Evolutionary conservation across 164 flowering plant genomes (phyloP).

Genomic region (Aristolochia fimbriata): DNA sequence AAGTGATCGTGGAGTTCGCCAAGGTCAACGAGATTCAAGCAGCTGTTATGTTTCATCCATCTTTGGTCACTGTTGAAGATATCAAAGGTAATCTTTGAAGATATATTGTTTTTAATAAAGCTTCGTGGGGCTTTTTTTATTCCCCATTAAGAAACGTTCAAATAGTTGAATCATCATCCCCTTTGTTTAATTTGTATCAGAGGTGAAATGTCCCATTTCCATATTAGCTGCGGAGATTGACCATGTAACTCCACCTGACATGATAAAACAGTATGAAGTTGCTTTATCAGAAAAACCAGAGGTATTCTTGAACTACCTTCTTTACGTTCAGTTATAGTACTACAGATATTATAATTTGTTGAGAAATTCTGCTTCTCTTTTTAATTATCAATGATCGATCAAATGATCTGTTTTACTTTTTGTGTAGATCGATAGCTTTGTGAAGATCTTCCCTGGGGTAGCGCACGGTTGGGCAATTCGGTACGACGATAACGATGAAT

Average conservation of each 20-base stretch:
- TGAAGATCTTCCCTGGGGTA: no score
- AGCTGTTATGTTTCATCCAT: constrained; percentile 64
- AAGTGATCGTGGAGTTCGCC: constrained; percentile 51
- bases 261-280: constrained; percentile 58
- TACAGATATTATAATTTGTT: no score
- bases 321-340: no score
- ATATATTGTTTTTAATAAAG: neutral
- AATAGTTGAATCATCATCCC: no score
- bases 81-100: constrained; percentile 33
- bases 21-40: constrained; percentile 43
- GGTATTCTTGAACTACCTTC: no score
- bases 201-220: constrained; percentile 47
- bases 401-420: neutral
- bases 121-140: no score
- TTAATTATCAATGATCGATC: neutral
- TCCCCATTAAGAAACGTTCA: no score
- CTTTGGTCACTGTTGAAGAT: constrained; percentile 52
- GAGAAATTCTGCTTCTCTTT: neutral
- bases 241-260: constrained; percentile 51
- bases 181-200: constrained; percentile 21
- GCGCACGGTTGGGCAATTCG: no score
- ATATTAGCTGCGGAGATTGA: constrained; percentile 75
- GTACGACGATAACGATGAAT: no score
- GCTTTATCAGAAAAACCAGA: constrained; percentile 40
- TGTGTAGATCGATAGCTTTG: no score